phyloP scores from a whole-genome alignment of 352 stramenopile species.

The Globisporangium alternatum region DNA sequence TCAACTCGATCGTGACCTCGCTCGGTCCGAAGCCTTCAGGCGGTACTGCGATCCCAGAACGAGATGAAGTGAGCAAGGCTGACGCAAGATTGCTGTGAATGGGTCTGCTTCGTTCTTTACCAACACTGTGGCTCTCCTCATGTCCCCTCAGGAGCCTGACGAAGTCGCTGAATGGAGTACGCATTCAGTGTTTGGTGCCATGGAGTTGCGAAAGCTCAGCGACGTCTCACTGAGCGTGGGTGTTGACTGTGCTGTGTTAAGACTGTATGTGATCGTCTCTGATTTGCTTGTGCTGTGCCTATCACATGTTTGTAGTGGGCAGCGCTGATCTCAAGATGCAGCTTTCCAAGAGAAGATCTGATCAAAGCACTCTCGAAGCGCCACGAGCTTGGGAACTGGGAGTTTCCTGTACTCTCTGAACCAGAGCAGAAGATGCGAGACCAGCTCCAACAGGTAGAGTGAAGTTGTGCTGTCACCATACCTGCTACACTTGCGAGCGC shows the following conservation, averaged over 20 bases:
- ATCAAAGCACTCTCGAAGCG: slow-evolving; percentile 35
- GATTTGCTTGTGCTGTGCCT: background rate
- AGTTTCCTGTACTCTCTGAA: slow-evolving; percentile 45
- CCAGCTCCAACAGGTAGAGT: slow-evolving; percentile 34
- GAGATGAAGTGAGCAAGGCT: slow-evolving; percentile 30
- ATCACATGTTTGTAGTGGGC: slow-evolving; percentile 30
- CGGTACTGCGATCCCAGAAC: slow-evolving; percentile 14
- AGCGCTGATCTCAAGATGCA: slow-evolving; percentile 46
- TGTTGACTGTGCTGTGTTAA: background rate
- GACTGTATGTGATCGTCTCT: background rate
- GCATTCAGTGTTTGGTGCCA: slow-evolving; percentile 43
- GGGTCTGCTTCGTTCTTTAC: too few relatives aligned
- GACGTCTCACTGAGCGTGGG: slow-evolving; percentile 51
- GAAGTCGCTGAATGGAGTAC: slow-evolving; percentile 26
- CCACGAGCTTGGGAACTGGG: slow-evolving; percentile 57
- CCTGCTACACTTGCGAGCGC: background rate
- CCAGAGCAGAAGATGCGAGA: slow-evolving; percentile 27
- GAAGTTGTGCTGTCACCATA: background rate
- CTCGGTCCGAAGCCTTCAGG: slow-evolving; percentile 22
- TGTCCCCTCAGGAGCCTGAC: background rate
- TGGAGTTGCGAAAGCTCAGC: slow-evolving; percentile 45
- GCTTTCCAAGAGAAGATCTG: slow-evolving; percentile 28
- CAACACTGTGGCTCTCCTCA: background rate
- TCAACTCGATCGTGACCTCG: slow-evolving; percentile 34
- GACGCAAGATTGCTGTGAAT: background rate